Conservation (phyloP, 2,329 filamentous ascomycete species). For the Fusarium sublunatum region DNA sequence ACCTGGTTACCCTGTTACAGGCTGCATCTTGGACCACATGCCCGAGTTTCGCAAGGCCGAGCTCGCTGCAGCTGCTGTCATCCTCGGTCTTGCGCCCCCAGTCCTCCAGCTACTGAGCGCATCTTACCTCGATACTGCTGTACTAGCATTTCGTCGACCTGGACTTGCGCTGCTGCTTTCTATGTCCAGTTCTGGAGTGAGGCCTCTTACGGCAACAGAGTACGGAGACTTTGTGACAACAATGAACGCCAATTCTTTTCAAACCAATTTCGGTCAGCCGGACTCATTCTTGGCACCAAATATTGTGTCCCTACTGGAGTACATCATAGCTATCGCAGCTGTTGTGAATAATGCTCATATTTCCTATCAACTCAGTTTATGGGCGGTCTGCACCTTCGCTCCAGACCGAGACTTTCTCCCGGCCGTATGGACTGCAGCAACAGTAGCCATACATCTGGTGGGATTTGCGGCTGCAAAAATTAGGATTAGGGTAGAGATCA, state of each 20-base stretch:
- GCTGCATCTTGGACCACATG: conserved; percentile 34
- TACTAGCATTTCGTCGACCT: conserved; percentile 35
- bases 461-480: conserved; percentile 14
- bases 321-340: conserved; percentile 7
- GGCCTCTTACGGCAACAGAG: conserved; percentile 16
- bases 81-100: conserved; percentile 37
- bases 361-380: conserved; percentile 24
- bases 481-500: not conserved
- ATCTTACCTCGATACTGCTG: conserved; percentile 36
- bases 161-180: conserved; percentile 33
- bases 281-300: not conserved
- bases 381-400: conserved; percentile 32
- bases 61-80: conserved; percentile 35
- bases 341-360: conserved; percentile 32
- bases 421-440: conserved; percentile 15
- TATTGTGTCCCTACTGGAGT: conserved; percentile 7
- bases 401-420: conserved; percentile 29
- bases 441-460: conserved; percentile 1
- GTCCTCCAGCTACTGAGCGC: conserved; percentile 35
- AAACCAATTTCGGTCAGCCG: not conserved
- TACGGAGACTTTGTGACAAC: conserved; percentile 13
- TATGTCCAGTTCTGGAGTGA: conserved; percentile 27
- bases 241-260: conserved; percentile 14
- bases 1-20: conserved; percentile 24
- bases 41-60: conserved; percentile 43